A percentile compares a stretch with the other conserved stretches of the same genome.
phyloP scores from a whole-genome alignment of 129 eudicot species.

The Pittosporum tobira region DNA sequence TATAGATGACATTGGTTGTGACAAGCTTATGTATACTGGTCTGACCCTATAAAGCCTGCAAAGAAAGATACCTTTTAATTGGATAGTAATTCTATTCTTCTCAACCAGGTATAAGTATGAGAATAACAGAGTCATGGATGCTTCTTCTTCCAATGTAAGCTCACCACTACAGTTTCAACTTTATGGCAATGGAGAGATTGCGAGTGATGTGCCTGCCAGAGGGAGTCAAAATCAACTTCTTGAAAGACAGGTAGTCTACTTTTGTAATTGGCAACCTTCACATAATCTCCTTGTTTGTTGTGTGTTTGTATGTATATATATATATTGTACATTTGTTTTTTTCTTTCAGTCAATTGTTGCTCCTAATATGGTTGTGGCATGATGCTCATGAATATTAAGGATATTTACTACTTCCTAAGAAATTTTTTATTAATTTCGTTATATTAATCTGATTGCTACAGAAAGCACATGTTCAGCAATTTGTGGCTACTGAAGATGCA shows the following conservation, averaged over 20 bases:
- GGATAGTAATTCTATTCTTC: constrained; percentile 9
- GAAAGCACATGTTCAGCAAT: constrained; percentile 96
- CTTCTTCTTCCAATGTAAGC: constrained; percentile 72
- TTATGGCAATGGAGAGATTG: constrained; percentile 64
- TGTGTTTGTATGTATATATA: too few relatives aligned
- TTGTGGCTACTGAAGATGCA: constrained; percentile 95
- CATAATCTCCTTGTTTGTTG: background rate
- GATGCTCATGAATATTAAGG: too few relatives aligned
- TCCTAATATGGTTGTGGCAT: too few relatives aligned
- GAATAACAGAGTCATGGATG: constrained; percentile 60
- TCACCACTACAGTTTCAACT: constrained; percentile 72
- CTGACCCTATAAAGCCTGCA: background rate
- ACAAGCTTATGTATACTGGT: background rate
- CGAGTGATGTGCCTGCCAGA: constrained; percentile 55
- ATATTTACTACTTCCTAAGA: too few relatives aligned
- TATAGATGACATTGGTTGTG: background rate
- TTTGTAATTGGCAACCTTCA: constrained; percentile 6
- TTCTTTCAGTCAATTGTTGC: too few relatives aligned
- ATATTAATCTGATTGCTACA: constrained; percentile 14
- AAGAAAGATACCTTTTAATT: background rate
- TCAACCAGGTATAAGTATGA: constrained; percentile 74
- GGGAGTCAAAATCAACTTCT: constrained; percentile 80
- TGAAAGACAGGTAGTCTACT: constrained; percentile 65
- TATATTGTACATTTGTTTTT: too few relatives aligned
- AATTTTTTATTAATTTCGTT: background rate